phyloP scores from a whole-genome alignment of 2,329 filamentous ascomycete genomes.

The Pezicula rhizophila region DNA sequence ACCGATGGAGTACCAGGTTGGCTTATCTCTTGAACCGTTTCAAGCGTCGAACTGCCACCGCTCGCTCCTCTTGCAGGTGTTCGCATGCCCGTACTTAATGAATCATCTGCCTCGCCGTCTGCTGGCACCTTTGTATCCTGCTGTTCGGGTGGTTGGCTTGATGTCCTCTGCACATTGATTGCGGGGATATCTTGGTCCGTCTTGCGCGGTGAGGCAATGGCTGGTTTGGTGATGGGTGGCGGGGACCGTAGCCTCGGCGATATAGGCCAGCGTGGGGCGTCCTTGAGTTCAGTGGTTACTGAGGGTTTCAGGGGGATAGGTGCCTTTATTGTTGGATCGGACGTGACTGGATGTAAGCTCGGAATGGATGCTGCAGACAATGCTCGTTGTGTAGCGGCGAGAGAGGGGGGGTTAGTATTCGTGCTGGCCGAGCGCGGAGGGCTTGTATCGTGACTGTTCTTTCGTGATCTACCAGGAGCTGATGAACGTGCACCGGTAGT shows the following conservation, averaged over 20 bases:
- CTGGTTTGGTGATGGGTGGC: constrained; percentile 52
- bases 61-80: constrained; percentile 55
- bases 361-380: constrained; percentile 65
- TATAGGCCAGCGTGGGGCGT: constrained; percentile 66
- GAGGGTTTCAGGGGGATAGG: constrained; percentile 59
- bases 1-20: constrained; percentile 63
- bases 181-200: constrained; percentile 44
- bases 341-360: constrained; percentile 51
- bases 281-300: constrained; percentile 42
- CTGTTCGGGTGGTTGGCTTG: constrained; percentile 33
- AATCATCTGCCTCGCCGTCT: constrained; percentile 24
- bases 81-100: constrained; percentile 39
- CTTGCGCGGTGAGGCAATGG: constrained; percentile 38
- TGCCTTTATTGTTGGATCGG: constrained; percentile 56
- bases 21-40: constrained; percentile 89
- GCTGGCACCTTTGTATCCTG: constrained; percentile 14
- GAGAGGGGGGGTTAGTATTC: constrained; percentile 49
- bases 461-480: constrained; percentile 49
- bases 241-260: constrained; percentile 75
- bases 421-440: constrained; percentile 46
- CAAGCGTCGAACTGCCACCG: constrained; percentile 59
- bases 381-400: constrained; percentile 58
- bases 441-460: constrained; percentile 61
- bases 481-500: constrained; percentile 16
- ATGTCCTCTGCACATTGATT: constrained; percentile 46